Percentiles rank a stretch among this genome's conserved stretches.
Evolutionary conservation across 1,139 yeast species (phyloP).

Genomic region (Debaryomyces udenii): DNA sequence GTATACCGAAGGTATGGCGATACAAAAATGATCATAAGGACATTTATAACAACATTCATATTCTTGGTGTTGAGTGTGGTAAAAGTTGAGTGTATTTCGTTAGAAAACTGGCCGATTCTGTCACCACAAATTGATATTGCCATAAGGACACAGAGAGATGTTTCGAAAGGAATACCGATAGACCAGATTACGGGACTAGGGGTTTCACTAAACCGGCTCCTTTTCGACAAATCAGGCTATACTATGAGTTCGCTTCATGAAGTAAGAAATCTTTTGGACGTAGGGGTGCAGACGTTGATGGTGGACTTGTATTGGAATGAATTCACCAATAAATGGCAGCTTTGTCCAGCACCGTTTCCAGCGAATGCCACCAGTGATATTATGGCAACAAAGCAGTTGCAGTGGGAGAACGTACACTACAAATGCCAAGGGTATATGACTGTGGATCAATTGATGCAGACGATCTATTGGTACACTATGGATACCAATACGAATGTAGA

Average conservation of each 20-base stretch:
- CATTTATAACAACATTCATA: not conserved
- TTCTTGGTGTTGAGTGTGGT: not conserved
- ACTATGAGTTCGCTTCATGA: slow-evolving; percentile 39
- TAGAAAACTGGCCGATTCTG: slow-evolving; percentile 25
- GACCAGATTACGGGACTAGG: slow-evolving; percentile 64
- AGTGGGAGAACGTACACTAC: slow-evolving; percentile 34
- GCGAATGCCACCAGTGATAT: slow-evolving; percentile 27
- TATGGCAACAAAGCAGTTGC: slow-evolving; percentile 16
- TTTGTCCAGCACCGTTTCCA: slow-evolving; percentile 63
- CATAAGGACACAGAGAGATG: slow-evolving; percentile 69
- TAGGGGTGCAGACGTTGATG: slow-evolving; percentile 56
- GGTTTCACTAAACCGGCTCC: slow-evolving; percentile 49
- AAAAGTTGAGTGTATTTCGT: not conserved
- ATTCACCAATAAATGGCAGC: slow-evolving; percentile 55
- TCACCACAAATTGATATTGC: slow-evolving; percentile 32
- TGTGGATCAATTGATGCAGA: slow-evolving; percentile 37
- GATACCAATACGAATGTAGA: slow-evolving; percentile 58
- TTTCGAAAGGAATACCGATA: slow-evolving; percentile 56
- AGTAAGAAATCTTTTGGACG: slow-evolving; percentile 42
- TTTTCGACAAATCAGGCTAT: slow-evolving; percentile 60
- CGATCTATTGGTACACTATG: slow-evolving; percentile 40
- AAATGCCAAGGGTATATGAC: slow-evolving; percentile 50
- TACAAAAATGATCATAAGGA: not conserved
- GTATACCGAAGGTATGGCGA: not conserved
- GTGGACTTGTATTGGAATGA: slow-evolving; percentile 73